Evolutionary conservation across 2,329 filamentous ascomycete species (phyloP), one percentile per base, ranked within the genome.

Genomic region (Colletotrichum tofieldiae): DNA sequence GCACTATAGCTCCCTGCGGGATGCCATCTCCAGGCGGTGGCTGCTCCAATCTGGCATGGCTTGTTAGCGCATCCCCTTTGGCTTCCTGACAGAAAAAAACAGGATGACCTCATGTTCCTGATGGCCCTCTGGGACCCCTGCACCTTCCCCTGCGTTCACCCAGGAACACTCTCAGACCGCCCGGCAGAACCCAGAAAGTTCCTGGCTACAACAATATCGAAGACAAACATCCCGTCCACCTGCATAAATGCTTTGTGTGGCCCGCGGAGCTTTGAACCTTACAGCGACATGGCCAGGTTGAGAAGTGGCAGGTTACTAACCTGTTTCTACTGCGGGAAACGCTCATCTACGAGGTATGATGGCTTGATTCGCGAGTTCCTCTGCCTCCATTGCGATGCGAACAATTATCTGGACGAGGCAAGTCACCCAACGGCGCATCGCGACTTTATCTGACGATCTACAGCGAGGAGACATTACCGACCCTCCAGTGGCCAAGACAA

Each of bases 381-480:
- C 56, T 98, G 95, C 82, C 83, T 88, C 26, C 85, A 89, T 73
- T 99, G 96, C 85, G 93, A 96, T 77, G 93, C 95, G 23, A 91
- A 92, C 71, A 99, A 98, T 82, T 93, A 94, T 84, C 86, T 98
- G 41, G 96, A 99, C 80, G 88, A 96, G 85, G 95, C 96, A 84
- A 72, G 85, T 72, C 41, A 70, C 11, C 52, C 67, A 67, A 47
- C 18, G 45, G 51, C 58, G 45, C 20, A 20, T 58, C 29, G 37
- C 29, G 54, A 56, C 55, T 49, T 11, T 20, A 18, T 32, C 14
- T 39, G 32, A 45, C 62, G n/a, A 4, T 39, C 41, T 71, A 3
- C 78, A 96, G 93, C 90, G 94, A 80, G 96, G 96, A 78, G 91
- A 97, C 62, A 96, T 98, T 75, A 93, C 94, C 67, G 96, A 99